These are phyloP conservation scores for Hyphodiscus hymeniophilus DNA, from an alignment of 495 filamentous ascomycete species.

Conservation along the genomic window DNA sequence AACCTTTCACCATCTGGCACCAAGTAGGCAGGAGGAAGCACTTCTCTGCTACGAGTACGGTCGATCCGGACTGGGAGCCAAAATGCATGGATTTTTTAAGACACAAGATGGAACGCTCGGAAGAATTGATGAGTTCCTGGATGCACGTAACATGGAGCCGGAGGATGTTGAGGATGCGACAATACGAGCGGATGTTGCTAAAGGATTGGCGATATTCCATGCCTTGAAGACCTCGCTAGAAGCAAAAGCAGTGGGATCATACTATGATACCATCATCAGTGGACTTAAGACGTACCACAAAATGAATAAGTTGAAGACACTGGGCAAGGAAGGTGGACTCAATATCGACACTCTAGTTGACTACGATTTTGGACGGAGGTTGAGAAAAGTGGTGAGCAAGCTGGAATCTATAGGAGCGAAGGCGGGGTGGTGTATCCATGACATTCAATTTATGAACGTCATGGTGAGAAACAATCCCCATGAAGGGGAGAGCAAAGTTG, in stretches of 20 bases:
- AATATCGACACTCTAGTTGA: slow-evolving; percentile 23
- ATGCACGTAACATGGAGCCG: slow-evolving; percentile 23
- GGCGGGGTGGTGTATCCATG: slow-evolving; percentile 27
- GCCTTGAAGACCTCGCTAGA: slow-evolving; percentile 14
- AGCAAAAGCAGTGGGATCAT: slow-evolving; percentile 18
- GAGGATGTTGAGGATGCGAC: slow-evolving; percentile 25
- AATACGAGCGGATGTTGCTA: slow-evolving; percentile 27
- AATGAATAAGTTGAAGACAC: slow-evolving; percentile 24
- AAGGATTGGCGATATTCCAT: slow-evolving; percentile 22
- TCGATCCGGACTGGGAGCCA: slow-evolving; percentile 23
- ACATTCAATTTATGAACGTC: slow-evolving; percentile 28
- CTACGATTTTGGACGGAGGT: slow-evolving; percentile 21
- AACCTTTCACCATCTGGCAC: slow-evolving; percentile 23
- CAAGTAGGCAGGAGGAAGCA: slow-evolving; percentile 25
- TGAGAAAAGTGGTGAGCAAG: slow-evolving; percentile 18
- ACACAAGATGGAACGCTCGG: slow-evolving; percentile 25
- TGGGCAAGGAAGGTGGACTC: slow-evolving; percentile 24
- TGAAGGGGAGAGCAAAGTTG: slow-evolving; percentile 23
- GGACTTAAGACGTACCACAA: slow-evolving; percentile 20
- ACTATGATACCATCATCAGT: slow-evolving; percentile 18
- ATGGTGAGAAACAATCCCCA: slow-evolving; percentile 24
- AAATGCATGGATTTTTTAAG: slow-evolving; percentile 26
- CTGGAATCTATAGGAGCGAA: slow-evolving; percentile 23
- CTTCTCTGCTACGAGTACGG: slow-evolving; percentile 24
- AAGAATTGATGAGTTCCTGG: slow-evolving; percentile 26